Conservation (phyloP, 495 filamentous ascomycete genomes). For the Baudoinia panamericana region DNA sequence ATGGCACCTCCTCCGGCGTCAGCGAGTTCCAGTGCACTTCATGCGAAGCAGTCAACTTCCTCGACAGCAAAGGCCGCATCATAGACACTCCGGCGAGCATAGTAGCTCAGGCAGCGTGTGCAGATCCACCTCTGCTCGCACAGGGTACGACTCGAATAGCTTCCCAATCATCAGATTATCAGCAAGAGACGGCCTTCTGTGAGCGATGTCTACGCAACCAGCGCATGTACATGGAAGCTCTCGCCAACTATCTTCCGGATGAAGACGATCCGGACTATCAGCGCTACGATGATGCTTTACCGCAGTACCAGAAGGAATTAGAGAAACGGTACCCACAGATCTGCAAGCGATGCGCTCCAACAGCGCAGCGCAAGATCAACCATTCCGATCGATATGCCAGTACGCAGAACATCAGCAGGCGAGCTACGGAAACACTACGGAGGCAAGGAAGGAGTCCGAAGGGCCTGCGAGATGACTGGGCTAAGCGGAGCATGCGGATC, state of each 20-base stretch:
- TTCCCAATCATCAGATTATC: conserved; percentile 2
- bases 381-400: conserved; percentile 56
- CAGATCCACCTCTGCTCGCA: conserved; percentile 7
- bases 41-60: conserved; percentile 71
- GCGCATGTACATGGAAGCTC: conserved; percentile 49
- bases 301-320: conserved; percentile 46
- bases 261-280: conserved; percentile 50
- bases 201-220: conserved; percentile 69
- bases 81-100: conserved; percentile 65
- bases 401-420: conserved; percentile 57
- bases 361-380: conserved; percentile 49
- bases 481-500: conserved; percentile 40
- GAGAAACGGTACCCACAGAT: conserved; percentile 74
- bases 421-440: conserved; percentile 52
- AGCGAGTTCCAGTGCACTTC: conserved; percentile 40
- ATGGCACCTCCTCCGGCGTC: conserved; percentile 12
- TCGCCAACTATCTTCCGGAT: conserved; percentile 60
- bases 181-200: conserved; percentile 51
- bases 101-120: conserved; percentile 16
- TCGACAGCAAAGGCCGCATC: conserved; percentile 78
- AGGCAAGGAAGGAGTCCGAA: conserved; percentile 30
- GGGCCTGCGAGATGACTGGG: conserved; percentile 27
- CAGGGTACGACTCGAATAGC: conserved; percentile 10
- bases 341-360: conserved; percentile 60
- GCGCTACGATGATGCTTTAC: conserved; percentile 43